Percentiles rank a stretch among this genome's conserved stretches.
Evolutionary conservation across 1,284 basidiomycete species (phyloP).

Genomic region (Sanghuangporus sanghuang): DNA sequence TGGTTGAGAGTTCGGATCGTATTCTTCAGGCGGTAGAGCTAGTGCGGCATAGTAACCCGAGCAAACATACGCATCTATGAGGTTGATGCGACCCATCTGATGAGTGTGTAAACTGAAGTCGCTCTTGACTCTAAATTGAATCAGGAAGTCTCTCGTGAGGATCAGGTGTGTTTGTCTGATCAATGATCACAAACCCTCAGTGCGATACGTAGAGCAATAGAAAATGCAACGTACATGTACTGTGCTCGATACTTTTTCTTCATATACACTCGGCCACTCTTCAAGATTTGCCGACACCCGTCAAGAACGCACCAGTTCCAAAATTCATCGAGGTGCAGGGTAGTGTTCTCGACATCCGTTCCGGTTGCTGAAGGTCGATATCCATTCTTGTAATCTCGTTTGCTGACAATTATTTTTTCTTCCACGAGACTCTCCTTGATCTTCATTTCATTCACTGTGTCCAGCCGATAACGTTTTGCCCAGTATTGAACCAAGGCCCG

Average conservation of each 20-base stretch:
- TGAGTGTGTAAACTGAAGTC: constrained; percentile 46
- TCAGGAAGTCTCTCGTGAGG: constrained; percentile 58
- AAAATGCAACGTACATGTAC: constrained; percentile 51
- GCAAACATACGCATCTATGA: constrained; percentile 71
- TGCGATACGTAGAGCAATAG: background rate
- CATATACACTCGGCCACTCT: constrained; percentile 65
- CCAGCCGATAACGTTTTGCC: constrained; percentile 63
- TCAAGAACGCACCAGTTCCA: constrained; percentile 82
- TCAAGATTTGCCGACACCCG: constrained; percentile 67
- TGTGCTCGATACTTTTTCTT: constrained; percentile 61
- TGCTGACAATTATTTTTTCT: constrained; percentile 51
- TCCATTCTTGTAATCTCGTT: constrained; percentile 36
- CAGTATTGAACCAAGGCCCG: constrained; percentile 69
- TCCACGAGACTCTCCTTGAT: constrained; percentile 46
- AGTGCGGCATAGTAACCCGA: constrained; percentile 74
- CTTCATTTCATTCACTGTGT: constrained; percentile 77
- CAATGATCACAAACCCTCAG: background rate
- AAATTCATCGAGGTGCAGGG: constrained; percentile 53
- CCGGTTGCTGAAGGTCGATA: constrained; percentile 42
- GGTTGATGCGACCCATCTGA: constrained; percentile 46
- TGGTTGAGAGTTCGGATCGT: constrained; percentile 44
- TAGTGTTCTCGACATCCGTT: constrained; percentile 42
- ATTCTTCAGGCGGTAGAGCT: constrained; percentile 55
- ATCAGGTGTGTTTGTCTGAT: constrained; percentile 63
- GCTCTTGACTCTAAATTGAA: constrained; percentile 55